Evolutionary conservation across 1,139 yeast genomes (phyloP).

Genomic region (Geotrichum reessii): DNA sequence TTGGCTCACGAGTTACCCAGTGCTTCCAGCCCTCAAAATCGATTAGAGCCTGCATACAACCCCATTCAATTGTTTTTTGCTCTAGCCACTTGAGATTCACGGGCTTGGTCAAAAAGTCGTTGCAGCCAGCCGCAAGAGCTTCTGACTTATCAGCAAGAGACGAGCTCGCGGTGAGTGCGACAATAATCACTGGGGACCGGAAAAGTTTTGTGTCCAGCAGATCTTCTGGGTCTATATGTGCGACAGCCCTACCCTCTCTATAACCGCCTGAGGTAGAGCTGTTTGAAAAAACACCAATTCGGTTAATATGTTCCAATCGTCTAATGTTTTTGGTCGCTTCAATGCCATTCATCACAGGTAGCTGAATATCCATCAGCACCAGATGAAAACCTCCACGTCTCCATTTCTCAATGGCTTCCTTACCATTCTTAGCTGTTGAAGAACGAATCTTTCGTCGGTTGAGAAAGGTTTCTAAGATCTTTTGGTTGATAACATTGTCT

Average conservation of each 20-base stretch:
- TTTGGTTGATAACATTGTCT: conserved; percentile 91
- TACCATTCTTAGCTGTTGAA: conserved; percentile 83
- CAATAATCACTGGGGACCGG: conserved; percentile 89
- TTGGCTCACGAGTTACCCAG: conserved; percentile 47
- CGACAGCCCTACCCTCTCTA: conserved; percentile 12
- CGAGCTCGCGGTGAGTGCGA: conserved; percentile 90
- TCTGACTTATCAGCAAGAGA: conserved; percentile 82
- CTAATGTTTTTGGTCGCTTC: conserved; percentile 90
- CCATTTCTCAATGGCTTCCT: conserved; percentile 91
- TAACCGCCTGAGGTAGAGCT: conserved; percentile 13
- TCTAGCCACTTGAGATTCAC: conserved; percentile 92
- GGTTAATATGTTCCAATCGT: conserved; percentile 69
- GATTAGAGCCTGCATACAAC: conserved; percentile 89
- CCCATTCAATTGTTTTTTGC: conserved; percentile 92
- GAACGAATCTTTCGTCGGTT: conserved; percentile 80
- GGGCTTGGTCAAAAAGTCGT: conserved; percentile 94
- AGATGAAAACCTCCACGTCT: conserved; percentile 85
- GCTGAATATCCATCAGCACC: conserved; percentile 89
- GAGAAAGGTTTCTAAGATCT: conserved; percentile 86
- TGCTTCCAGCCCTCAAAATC: conserved; percentile 96
- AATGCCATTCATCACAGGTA: conserved; percentile 89
- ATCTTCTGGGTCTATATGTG: conserved; percentile 37
- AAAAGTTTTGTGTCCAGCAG: conserved; percentile 55
- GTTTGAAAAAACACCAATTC: conserved; percentile 71
- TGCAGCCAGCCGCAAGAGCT: conserved; percentile 95